Evolutionary conservation across 169 alveolate genomes (phyloP).

Genomic region (Eimeria falciformis): DNA sequence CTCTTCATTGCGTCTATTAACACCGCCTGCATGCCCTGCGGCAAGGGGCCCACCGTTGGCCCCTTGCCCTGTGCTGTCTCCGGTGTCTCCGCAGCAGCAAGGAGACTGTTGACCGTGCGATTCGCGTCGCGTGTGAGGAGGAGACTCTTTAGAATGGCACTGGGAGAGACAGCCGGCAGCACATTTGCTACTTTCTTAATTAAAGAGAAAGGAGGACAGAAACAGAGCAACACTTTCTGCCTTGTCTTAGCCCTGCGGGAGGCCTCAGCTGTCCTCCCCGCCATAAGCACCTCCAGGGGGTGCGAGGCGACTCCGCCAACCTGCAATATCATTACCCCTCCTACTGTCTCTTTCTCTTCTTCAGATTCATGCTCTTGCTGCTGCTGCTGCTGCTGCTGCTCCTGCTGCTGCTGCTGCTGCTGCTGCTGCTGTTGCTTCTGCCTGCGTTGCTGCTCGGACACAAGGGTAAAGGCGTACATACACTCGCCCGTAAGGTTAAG

Average conservation of each 20-base stretch:
- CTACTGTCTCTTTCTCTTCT: constrained; percentile 60
- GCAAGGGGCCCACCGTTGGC: constrained; percentile 66
- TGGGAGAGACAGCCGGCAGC: constrained; percentile 57
- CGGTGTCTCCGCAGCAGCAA: constrained; percentile 29
- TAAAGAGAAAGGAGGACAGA: constrained; percentile 38
- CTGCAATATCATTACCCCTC: constrained; percentile 71
- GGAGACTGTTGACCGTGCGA: constrained; percentile 35
- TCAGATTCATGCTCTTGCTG: neutral
- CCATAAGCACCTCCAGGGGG: constrained; percentile 72
- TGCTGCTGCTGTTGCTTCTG: constrained; percentile 34
- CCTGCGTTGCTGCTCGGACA: constrained; percentile 62
- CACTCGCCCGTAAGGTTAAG: constrained; percentile 69
- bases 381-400: neutral
- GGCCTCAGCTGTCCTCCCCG: constrained; percentile 66
- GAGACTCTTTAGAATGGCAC: constrained; percentile 63
- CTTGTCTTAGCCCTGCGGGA: constrained; percentile 66
- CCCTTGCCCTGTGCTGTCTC: neutral
- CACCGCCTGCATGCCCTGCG: constrained; percentile 75
- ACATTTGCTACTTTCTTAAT: constrained; percentile 56
- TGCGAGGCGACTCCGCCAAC: constrained; percentile 35
- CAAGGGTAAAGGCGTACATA: constrained; percentile 74
- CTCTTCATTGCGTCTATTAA: constrained; percentile 68
- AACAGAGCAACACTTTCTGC: constrained; percentile 64
- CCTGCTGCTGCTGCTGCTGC: constrained; percentile 14
- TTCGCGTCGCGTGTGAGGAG: constrained; percentile 53